A percentile compares a stretch with the other conserved stretches of the same genome.
Evolutionary conservation across 495 filamentous ascomycete genomes (phyloP).

Genomic region (Xylaria grammica): DNA sequence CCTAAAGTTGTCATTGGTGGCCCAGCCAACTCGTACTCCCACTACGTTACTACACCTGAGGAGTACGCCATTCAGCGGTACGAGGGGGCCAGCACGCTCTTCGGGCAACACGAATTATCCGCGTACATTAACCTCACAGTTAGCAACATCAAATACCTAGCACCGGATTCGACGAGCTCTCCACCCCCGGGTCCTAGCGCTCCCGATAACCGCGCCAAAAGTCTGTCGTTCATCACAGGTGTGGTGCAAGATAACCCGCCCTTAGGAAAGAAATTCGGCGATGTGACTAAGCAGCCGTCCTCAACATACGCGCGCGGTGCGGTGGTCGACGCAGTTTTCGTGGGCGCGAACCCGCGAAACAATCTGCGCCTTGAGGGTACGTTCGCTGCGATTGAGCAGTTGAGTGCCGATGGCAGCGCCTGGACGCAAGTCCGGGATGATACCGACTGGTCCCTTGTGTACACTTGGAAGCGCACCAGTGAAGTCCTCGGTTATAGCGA

Average conservation of each 20-base stretch:
- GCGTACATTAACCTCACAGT: constrained; percentile 87
- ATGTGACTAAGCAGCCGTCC: constrained; percentile 62
- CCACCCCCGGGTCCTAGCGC: constrained; percentile 68
- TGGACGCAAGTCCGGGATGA: constrained; percentile 79
- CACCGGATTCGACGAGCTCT: constrained; percentile 49
- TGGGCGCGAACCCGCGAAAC: constrained; percentile 91
- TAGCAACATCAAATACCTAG: constrained; percentile 71
- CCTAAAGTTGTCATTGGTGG: constrained; percentile 75
- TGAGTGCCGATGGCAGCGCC: constrained; percentile 45
- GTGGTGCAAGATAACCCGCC: constrained; percentile 78
- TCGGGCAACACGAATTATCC: constrained; percentile 79
- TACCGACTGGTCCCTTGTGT: constrained; percentile 79
- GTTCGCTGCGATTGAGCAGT: constrained; percentile 76
- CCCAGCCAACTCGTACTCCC: constrained; percentile 91
- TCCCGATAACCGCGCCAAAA: constrained; percentile 76
- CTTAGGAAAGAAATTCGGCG: constrained; percentile 72
- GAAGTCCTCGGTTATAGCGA: constrained; percentile 73
- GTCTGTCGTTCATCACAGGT: constrained; percentile 77
- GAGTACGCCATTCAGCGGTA: constrained; percentile 92
- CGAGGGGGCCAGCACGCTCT: constrained; percentile 94
- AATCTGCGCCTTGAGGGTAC: constrained; percentile 82
- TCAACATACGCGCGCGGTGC: constrained; percentile 65
- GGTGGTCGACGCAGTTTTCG: constrained; percentile 72
- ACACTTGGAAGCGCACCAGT: constrained; percentile 80
- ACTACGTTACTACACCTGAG: constrained; percentile 89